Base-by-base conservation (phyloP, 1,284 basidiomycete genomes). In the Coriolopsis trogii region DNA sequence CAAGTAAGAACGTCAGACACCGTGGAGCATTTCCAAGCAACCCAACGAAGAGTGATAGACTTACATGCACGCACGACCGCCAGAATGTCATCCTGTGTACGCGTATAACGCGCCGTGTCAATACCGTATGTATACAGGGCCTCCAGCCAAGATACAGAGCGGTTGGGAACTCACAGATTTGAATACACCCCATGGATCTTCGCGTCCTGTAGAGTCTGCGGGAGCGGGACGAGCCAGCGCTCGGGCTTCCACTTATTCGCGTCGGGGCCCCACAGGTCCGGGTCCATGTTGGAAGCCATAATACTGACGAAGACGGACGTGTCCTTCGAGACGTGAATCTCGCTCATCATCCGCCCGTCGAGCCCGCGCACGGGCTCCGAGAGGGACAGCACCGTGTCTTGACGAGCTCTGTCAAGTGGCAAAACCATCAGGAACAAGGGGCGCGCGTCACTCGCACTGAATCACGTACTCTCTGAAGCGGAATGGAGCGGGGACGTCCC, bases 311-410 rank as follows among this genome's bases (percentile, higher is more conserved):
- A 40, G 10, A 63, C 40, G 9, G 34, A n/a, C 4, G 51, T 75
- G 4, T 78, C 79, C 55, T 77, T 76, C 25, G 60, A 49, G 18
- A 74, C 61, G 0, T 68, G 50, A 21, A 84, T 59, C 18, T 65
- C 65, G 30, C 69, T 61, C 1, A 75, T 65, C 0, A 58, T 53
- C 43, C 69, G 43, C 0, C 74, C 76, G 25, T 41, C 37, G 10
- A 36, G 31, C 6, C 18, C 46, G 1, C 39, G 46, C 26, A 37
- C 9, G 15, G 47, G 39, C 60, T 63, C 26, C 18, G 50, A 55
- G 41, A 44, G 53, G 66, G 59, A 30, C 58, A 61, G 29, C 52
- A 50, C 44, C 48, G 51, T 33, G 47, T 38, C 15, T 46, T 54
- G 62, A 12, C 43, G 44, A n/a, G 43, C 3, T 63, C 70, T 33